phyloP scores from a whole-genome alignment of 352 stramenopile species.

The Globisporangium paroecandrum region DNA sequence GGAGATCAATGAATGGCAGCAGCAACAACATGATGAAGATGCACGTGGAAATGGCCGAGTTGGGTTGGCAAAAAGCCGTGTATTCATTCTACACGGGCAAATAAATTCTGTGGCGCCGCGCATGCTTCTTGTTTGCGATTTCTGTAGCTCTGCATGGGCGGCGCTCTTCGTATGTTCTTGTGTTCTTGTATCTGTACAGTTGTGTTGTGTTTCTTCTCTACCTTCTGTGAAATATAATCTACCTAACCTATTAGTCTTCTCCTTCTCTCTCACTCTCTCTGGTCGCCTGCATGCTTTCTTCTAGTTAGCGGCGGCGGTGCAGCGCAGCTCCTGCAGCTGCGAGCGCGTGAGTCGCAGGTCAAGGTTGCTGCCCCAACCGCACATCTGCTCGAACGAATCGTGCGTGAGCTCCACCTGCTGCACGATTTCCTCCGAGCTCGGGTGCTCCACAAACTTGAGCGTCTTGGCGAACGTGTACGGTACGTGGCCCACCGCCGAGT shows the following conservation, averaged over 20 bases:
- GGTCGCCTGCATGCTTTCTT: neutral
- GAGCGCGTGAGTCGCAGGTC: slow-evolving; percentile 73
- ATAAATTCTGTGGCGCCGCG: slow-evolving; percentile 8
- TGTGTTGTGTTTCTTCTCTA: slow-evolving; percentile 15
- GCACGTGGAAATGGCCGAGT: neutral
- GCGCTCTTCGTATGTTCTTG: neutral
- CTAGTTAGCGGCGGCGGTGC: slow-evolving; percentile 20
- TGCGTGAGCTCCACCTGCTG: slow-evolving; percentile 82
- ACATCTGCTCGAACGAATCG: slow-evolving; percentile 88
- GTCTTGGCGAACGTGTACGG: slow-evolving; percentile 79
- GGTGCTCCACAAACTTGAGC: slow-evolving; percentile 84
- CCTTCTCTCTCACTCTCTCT: neutral
- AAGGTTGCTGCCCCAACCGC: slow-evolving; percentile 61
- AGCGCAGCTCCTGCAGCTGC: slow-evolving; percentile 73
- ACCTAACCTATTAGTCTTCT: slow-evolving; percentile 16
- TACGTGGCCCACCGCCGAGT: slow-evolving; percentile 59
- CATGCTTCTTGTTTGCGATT: neutral
- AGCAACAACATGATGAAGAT: neutral
- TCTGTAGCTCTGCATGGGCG: neutral
- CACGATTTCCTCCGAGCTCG: slow-evolving; percentile 73
- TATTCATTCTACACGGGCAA: slow-evolving; percentile 26
- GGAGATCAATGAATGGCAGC: neutral
- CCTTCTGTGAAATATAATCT: slow-evolving; percentile 11
- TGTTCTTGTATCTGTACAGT: slow-evolving; percentile 15
- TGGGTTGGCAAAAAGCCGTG: slow-evolving; percentile 16